Conservation (phyloP, 2,329 filamentous ascomycete species). For the Nigrospora sphaerica region DNA sequence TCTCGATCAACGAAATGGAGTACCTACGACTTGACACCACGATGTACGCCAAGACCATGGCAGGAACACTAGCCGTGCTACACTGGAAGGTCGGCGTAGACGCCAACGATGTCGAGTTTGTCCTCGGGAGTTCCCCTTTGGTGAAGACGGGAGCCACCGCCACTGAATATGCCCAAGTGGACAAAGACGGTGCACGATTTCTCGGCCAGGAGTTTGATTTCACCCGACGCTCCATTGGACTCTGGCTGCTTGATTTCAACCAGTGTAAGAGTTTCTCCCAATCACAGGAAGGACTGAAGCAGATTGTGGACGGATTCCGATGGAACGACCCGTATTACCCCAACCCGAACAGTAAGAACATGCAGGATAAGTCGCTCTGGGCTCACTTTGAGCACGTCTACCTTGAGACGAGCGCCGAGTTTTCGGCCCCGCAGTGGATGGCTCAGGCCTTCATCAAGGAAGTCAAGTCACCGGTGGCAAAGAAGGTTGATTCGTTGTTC, state of each 20-base stretch:
- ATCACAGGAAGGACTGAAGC: slow-evolving; percentile 29
- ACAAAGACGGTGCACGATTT: background rate
- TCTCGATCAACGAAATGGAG: slow-evolving; percentile 43
- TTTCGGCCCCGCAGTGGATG: too few species aligned
- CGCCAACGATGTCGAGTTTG: slow-evolving; percentile 49
- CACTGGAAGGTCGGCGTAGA: slow-evolving; percentile 41
- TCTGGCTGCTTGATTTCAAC: slow-evolving; percentile 44
- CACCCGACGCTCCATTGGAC: background rate
- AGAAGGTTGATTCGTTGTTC: too few species aligned
- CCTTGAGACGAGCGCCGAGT: slow-evolving; percentile 6
- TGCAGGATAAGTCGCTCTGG: slow-evolving; percentile 13
- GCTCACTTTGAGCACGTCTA: slow-evolving; percentile 11
- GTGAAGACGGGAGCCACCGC: slow-evolving; percentile 16
- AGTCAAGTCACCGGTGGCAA: too few species aligned
- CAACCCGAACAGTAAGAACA: slow-evolving; percentile 18
- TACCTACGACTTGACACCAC: slow-evolving; percentile 24
- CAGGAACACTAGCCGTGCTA: slow-evolving; percentile 39
- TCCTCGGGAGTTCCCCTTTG: too few species aligned
- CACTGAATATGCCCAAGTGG: slow-evolving; percentile 1
- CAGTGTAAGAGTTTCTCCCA: slow-evolving; percentile 25
- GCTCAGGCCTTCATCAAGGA: too few species aligned
- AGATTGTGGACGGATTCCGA: slow-evolving; percentile 35
- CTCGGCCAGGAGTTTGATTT: slow-evolving; percentile 4
- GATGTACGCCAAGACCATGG: slow-evolving; percentile 37
- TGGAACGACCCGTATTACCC: slow-evolving; percentile 47